These are phyloP conservation scores for Globisporangium megalacanthum DNA, from an alignment of 352 stramenopile species.

Conservation along the genomic window DNA sequence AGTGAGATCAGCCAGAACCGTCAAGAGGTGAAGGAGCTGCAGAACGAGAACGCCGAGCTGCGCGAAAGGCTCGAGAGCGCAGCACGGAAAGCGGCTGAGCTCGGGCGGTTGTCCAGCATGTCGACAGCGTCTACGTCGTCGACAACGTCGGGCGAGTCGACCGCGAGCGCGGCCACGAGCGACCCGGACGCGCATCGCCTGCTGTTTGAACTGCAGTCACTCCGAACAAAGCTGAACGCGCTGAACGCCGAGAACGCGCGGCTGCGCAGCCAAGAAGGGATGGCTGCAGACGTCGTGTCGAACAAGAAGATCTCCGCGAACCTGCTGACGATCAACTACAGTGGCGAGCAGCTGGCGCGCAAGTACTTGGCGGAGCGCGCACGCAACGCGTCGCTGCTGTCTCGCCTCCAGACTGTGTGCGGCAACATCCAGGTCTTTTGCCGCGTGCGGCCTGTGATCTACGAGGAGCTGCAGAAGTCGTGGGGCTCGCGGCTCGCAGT, in stretches of 20 bases:
- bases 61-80: conserved; percentile 47
- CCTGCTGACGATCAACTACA: conserved; percentile 61
- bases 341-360: conserved; percentile 62
- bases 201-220: conserved; percentile 48
- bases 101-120: conserved; percentile 34
- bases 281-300: conserved; percentile 17
- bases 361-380: conserved; percentile 87
- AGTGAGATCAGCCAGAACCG: conserved; percentile 48
- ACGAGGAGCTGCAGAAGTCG: conserved; percentile 57
- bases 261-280: conserved; percentile 43
- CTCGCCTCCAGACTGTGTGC: conserved; percentile 79
- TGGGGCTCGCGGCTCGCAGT: conserved; percentile 55
- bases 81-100: conserved; percentile 31
- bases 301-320: conserved; percentile 64
- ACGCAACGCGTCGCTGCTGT: conserved; percentile 74
- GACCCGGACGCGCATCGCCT: conserved; percentile 19
- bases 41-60: conserved; percentile 41
- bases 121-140: conserved; percentile 28
- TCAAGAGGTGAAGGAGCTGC: conserved; percentile 47
- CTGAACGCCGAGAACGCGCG: conserved; percentile 53
- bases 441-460: conserved; percentile 83
- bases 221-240: conserved; percentile 43
- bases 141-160: conserved; percentile 15
- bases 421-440: conserved; percentile 95
- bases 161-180: not conserved